Evolutionary conservation across 140 eudicot species (phyloP), one percentile per base, ranked within the genome.

Genomic region (Senecio squalidus): DNA sequence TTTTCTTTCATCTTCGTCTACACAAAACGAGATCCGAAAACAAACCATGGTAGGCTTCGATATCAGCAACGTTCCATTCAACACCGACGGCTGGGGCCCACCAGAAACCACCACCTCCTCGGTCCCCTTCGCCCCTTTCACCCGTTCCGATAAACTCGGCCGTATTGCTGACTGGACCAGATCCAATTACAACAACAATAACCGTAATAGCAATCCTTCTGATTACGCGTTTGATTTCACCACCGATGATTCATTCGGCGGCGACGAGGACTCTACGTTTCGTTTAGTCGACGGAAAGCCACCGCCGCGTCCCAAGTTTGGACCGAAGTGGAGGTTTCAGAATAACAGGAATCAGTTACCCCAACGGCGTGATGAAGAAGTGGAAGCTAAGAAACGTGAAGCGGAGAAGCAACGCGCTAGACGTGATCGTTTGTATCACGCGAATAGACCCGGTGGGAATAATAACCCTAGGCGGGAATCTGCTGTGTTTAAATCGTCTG

Each of bases 151-250:
- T 41, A 78, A 82, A 46, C 71, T 81, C 20, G 89, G 94, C 20
- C 86, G 86, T 0, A 85, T 85, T 33, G 89, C 95, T n/a, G 95
- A 84, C 44, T 81, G 80, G 77, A 85, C 95, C 30, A 68, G 82
- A 24, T n/a, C n/a, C n/a, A n/a, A n/a, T 50, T 74, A 45, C 56
- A 68, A 46, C 23, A 38, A 60, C 23, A 79, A 72, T 23, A 54
- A 58, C 13, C 70, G 40, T 7, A 21, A 36, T 39, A 70, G 65
- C 46, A 33, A 67, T 5, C 34, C 41, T 0, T 27, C 68, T n/a
- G 83, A 75, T 46, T 78, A 81, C 31, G 88, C 80, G 21, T 85
- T 85, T 28, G 86, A 83, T 46, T 83, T 83, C 72, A 65, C 81
- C 70, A 77, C 74, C 31, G 86, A 83, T 50, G 86, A 83, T n/a